A percentile compares a stretch with the other conserved stretches of the same genome.
Conservation (phyloP, 495 filamentous ascomycete species). For the Podospora pseudopauciseta region DNA sequence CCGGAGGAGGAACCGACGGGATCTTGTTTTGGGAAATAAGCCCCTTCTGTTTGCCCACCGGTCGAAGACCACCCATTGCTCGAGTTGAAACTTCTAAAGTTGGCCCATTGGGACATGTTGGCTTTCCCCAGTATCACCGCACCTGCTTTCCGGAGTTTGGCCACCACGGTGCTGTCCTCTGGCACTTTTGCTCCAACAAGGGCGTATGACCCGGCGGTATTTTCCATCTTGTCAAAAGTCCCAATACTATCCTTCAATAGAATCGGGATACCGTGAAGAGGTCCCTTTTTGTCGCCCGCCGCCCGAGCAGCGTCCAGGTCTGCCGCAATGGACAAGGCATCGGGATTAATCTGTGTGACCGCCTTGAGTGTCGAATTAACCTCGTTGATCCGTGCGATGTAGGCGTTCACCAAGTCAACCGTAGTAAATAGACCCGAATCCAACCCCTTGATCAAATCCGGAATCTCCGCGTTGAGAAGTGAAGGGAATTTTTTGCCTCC, state of each 20-base stretch:
- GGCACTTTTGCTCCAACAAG: constrained; percentile 50
- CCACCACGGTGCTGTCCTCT: constrained; percentile 44
- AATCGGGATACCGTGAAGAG: constrained; percentile 65
- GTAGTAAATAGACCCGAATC: neutral
- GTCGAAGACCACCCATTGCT: constrained; percentile 46
- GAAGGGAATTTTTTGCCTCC: neutral
- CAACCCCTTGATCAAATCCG: neutral
- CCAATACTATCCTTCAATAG: constrained; percentile 72
- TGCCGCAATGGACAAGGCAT: constrained; percentile 40
- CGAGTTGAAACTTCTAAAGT: constrained; percentile 33
- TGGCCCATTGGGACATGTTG: constrained; percentile 45
- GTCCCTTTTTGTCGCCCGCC: constrained; percentile 31
- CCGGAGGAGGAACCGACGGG: constrained; percentile 34
- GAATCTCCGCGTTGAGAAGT: neutral
- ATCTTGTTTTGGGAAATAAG: constrained; percentile 41
- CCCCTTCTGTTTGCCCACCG: constrained; percentile 42
- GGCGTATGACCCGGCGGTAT: constrained; percentile 54
- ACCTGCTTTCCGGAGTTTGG: constrained; percentile 47
- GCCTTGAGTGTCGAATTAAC: constrained; percentile 39
- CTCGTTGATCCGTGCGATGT: constrained; percentile 41
- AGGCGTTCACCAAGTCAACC: constrained; percentile 23
- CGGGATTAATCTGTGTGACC: constrained; percentile 46
- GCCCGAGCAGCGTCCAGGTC: constrained; percentile 31
- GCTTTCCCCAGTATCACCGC: constrained; percentile 50
- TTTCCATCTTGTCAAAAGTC: constrained; percentile 63